Base-by-base conservation (phyloP, 2,329 filamentous ascomycete species). In the Zasmidium angulare region DNA sequence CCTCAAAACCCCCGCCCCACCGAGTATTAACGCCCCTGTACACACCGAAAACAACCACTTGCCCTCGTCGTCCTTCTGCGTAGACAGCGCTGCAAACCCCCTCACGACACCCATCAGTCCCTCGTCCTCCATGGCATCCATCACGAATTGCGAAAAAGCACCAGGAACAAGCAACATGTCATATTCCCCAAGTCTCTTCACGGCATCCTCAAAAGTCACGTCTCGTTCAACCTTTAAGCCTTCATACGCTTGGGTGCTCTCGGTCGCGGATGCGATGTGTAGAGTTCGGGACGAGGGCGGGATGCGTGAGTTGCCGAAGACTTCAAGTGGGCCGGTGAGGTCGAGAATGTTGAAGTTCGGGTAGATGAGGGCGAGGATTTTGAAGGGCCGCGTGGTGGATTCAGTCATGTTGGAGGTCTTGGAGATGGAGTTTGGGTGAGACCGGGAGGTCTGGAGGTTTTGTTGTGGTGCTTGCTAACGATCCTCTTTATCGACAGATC, bases 271-370 rank as follows among this genome's bases (percentile, higher is more conserved):
- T 2, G 62, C 59, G 19, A 58, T 53, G 9, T 56, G 54, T 23
- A 61, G 49, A 2, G 49, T 24, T n/a, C 36, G 51, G 17, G 46
- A 19, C 3, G 31, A 14, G 17, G 47, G 22, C 1, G 54, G 24
- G 12, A 62, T 50, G 2, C 29, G 43, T 11, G 51, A 58, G 23
- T 57, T 61, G 40, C 53, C 59, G n/a, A 63, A 62, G 40, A 62
- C 59, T 58, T 63, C 62, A 4, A 46, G 43, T 3, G 62, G 62
- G 1, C 62, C 62, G 17, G 55, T 62, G 4, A 63, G 56, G 21
- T 63, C 62, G 50, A 63, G 56, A 29, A 61, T 55, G 43, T 63
- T 59, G 56, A 61, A 51, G 19, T 48, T 49, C 22, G 50, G 56
- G 53, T 58, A 63, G 22, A 57, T 48, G n/a, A 62, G 53, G 36